These are phyloP conservation scores for Fusarium udum DNA, from an alignment of 2,329 filamentous ascomycete genomes.

Conservation along the genomic window DNA sequence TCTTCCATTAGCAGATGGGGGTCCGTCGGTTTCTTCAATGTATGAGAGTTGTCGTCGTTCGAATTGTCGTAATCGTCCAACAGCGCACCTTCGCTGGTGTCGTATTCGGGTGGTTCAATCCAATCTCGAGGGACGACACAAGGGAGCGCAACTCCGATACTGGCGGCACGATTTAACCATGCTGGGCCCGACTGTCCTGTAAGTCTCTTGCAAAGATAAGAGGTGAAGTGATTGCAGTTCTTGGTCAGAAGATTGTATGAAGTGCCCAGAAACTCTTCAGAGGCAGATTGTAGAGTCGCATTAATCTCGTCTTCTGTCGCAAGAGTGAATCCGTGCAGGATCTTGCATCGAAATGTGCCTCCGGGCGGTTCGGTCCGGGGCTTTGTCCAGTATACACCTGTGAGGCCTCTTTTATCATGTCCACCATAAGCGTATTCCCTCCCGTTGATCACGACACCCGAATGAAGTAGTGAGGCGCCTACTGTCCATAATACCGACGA, in stretches of 20 bases:
- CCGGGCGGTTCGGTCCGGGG: constrained; percentile 78
- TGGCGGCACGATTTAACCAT: constrained; percentile 87
- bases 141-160: constrained; percentile 80
- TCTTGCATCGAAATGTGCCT: constrained; percentile 77
- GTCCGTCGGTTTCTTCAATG: constrained; percentile 60
- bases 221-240: constrained; percentile 92
- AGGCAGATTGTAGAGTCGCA: constrained; percentile 72
- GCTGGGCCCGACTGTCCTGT: constrained; percentile 74
- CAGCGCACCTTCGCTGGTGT: constrained; percentile 75
- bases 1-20: constrained; percentile 46
- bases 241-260: constrained; percentile 83
- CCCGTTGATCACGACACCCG: constrained; percentile 82
- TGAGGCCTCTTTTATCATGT: constrained; percentile 74
- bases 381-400: constrained; percentile 85
- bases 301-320: constrained; percentile 75
- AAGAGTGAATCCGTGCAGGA: constrained; percentile 83
- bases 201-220: constrained; percentile 76
- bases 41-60: constrained; percentile 68
- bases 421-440: constrained; percentile 88
- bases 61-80: constrained; percentile 64
- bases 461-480: constrained; percentile 81
- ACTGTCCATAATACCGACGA: constrained; percentile 82
- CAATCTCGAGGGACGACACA: constrained; percentile 85
- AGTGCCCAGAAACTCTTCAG: constrained; percentile 77
- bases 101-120: constrained; percentile 81